phyloP scores from a whole-genome alignment of 768 basidiomycete genomes.

The Rhizopogon vesiculosus region DNA sequence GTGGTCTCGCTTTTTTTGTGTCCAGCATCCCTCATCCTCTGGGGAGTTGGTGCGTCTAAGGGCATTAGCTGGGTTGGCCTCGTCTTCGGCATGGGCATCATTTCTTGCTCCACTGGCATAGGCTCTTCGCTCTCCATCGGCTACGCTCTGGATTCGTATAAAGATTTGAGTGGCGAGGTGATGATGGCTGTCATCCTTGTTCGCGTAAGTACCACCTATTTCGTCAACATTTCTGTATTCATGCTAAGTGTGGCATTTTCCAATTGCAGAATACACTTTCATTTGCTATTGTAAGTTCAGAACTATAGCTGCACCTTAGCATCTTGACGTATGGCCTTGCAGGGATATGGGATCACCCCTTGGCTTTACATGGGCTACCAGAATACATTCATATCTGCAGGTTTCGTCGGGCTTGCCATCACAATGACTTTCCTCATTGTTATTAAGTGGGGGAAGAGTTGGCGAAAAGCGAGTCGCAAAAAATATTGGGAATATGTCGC shows the following conservation, averaged over 20 bases:
- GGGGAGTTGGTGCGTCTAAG: conserved; percentile 16
- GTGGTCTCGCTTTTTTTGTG: conserved; percentile 13
- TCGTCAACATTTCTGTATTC: background rate
- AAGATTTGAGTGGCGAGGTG: conserved; percentile 14
- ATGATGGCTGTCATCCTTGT: conserved; percentile 18
- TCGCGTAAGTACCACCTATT: conserved; percentile 5
- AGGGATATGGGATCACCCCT: conserved; percentile 18
- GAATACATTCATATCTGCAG: conserved; percentile 14
- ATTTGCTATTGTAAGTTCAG: conserved; percentile 12
- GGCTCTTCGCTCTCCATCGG: conserved; percentile 14
- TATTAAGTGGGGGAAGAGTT: conserved; percentile 12
- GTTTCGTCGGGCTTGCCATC: conserved; percentile 14
- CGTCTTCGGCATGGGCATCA: conserved; percentile 17
- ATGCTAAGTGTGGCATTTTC: background rate
- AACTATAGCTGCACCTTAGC: background rate
- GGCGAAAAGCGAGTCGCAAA: conserved; percentile 12
- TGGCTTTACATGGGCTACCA: conserved; percentile 16
- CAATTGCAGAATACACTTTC: conserved; percentile 11
- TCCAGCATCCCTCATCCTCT: conserved; percentile 14
- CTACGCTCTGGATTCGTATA: conserved; percentile 16
- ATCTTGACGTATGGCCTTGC: background rate
- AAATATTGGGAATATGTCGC: conserved; percentile 16
- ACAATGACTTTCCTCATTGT: conserved; percentile 16
- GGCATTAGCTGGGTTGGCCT: conserved; percentile 11
- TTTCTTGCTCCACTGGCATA: conserved; percentile 16